These are phyloP conservation scores for Gomphus sp. DNA, from an alignment of 1,284 basidiomycete species.

Conservation along the genomic window DNA sequence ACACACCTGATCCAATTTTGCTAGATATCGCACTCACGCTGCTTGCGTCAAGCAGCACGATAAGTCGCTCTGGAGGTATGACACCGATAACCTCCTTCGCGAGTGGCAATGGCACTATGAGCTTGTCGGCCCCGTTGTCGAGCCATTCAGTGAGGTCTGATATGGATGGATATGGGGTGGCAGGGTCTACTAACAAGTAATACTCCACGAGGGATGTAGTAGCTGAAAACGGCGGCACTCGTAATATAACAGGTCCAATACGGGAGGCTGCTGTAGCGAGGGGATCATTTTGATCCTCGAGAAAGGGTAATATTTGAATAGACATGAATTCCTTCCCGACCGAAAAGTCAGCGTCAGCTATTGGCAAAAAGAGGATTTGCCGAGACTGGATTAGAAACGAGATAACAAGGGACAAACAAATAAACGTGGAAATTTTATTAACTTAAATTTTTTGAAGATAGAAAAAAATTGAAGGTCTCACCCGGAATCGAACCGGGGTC, in stretches of 20 bases:
- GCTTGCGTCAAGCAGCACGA: conserved; percentile 65
- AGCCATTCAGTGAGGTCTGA: conserved; percentile 53
- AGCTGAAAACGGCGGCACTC: conserved; percentile 23
- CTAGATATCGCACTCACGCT: conserved; percentile 69
- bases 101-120: conserved; percentile 60
- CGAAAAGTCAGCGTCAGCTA: not conserved
- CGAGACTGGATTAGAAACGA: not conserved
- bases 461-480: conserved; percentile 3
- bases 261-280: conserved; percentile 58
- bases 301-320: conserved; percentile 47
- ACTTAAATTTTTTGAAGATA: not conserved
- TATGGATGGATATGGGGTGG: conserved; percentile 37
- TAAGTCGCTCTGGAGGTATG: conserved; percentile 64
- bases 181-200: conserved; percentile 53
- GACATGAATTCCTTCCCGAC: conserved; percentile 29
- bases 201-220: conserved; percentile 24
- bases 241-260: conserved; percentile 67
- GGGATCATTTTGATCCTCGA: conserved; percentile 36
- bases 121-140: conserved; percentile 69
- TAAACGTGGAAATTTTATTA: not conserved
- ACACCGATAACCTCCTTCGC: conserved; percentile 59
- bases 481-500: conserved; percentile 12
- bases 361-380: not conserved
- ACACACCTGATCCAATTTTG: conserved; percentile 59
- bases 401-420: not conserved